Base-by-base conservation (phyloP, 2,329 filamentous ascomycete genomes). In the Dothideomycetes sp. region DNA sequence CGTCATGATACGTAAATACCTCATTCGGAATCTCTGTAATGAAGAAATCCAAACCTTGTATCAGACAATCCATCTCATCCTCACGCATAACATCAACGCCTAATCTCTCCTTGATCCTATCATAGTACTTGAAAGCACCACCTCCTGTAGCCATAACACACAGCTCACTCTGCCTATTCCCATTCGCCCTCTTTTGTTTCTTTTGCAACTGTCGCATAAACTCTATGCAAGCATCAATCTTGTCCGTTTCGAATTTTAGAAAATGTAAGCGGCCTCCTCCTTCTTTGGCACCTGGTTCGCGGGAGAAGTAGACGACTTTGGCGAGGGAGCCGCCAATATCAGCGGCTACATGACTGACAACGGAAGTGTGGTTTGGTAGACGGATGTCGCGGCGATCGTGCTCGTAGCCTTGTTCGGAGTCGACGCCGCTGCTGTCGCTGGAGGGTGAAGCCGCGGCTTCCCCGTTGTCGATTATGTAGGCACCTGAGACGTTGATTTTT, bases 31-130 rank as follows among this genome's bases (percentile, higher is more conserved):
- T 96, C 60, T 96, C 88, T 49, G 86, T 94, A 57, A 96, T 96
- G 70, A 98, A 96, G 67, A 96, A 98, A 60, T 98, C 91, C 30
- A 98, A 78, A 10, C 89, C 87, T 86, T 52, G 47, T 49, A 98
- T 98, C 44, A 98, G 67, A 58, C 91, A 98, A 62, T 94, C 87
- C 91, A 98, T 98, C 65, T 98, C 91, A 56, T 98, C 91, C 63
- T 96, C 91, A 30, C 87, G 73, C 53, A 88, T 69, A 15, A 98
- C 87, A 57, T 95, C 83, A 2, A 94, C 84, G 11, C 84, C 84
- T 36, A 98, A 67, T 4, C 81, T 78, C 47, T 89, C 76, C 56
- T 79, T 80, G 52, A 98, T 86, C 61, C 79, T 81, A 60, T 96
- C 87, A 61, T 96, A 95, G 65, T 84, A 98, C 62, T 96, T 95